Percentiles rank a stretch among this genome's conserved stretches.
Evolutionary conservation across 108 stramenopile genomes (phyloP).

Genomic region (Epipyxis sp.): DNA sequence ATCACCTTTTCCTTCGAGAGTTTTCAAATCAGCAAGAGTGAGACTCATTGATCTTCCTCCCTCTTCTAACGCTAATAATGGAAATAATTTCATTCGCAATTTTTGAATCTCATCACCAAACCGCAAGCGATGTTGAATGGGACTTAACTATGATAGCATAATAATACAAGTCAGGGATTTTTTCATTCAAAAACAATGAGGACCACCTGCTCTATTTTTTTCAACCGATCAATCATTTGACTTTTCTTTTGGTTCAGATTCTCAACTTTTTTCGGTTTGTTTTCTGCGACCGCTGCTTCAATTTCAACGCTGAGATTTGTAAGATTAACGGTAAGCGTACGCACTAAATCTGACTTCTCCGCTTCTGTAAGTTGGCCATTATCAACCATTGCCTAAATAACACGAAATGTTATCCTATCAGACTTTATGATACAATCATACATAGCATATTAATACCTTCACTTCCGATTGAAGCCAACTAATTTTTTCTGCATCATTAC

Average conservation of each 20-base stretch:
- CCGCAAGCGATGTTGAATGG: conserved; percentile 3
- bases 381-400: conserved; percentile 33
- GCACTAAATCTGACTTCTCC: neutral
- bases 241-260: neutral
- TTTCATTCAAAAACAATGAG: too few relatives aligned
- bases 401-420: too few relatives aligned
- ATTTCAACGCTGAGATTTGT: neutral
- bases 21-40: conserved; percentile 11
- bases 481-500: conserved; percentile 17
- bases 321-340: neutral
- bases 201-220: too few relatives aligned
- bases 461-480: neutral
- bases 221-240: neutral
- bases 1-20: conserved; percentile 8
- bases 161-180: too few relatives aligned
- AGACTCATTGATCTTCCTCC: conserved; percentile 16
- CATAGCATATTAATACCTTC: too few relatives aligned
- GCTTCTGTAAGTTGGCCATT: conserved; percentile 18
- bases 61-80: conserved; percentile 27
- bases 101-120: neutral
- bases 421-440: too few relatives aligned
- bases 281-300: neutral
- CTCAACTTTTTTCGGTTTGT: conserved; percentile 15
- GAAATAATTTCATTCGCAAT: neutral
- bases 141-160: too few relatives aligned